Conservation (phyloP, 345 rosid genomes). For the Turritis glabra region DNA sequence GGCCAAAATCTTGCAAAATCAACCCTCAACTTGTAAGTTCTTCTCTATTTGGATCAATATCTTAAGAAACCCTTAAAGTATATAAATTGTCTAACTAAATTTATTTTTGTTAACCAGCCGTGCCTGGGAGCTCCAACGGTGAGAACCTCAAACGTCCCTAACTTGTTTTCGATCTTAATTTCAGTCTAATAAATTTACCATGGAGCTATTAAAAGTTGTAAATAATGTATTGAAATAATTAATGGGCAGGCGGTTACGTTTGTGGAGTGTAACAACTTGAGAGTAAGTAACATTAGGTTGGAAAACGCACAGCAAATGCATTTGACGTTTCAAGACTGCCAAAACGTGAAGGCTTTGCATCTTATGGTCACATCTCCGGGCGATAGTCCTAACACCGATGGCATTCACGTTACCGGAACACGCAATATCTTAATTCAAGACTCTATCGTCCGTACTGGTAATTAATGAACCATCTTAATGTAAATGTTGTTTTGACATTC, state of each 20-base stretch:
- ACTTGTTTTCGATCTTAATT: neutral
- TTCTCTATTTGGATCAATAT: neutral
- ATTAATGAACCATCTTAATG: neutral
- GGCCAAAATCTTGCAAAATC: conserved; percentile 86
- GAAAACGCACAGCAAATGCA: conserved; percentile 86
- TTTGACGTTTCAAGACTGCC: conserved; percentile 53
- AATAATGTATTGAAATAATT: neutral
- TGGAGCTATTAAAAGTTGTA: neutral
- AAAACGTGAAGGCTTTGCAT: conserved; percentile 54
- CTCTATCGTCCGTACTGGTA: conserved; percentile 73
- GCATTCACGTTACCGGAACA: conserved; percentile 73
- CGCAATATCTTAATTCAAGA: conserved; percentile 59
- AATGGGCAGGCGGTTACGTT: conserved; percentile 77
- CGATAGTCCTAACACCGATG: conserved; percentile 90
- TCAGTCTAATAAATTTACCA: neutral
- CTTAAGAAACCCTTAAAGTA: neutral
- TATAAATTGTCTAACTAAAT: neutral
- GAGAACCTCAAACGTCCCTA: conserved; percentile 32
- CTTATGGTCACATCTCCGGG: conserved; percentile 64
- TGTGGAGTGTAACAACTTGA: conserved; percentile 55
- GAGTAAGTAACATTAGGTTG: conserved; percentile 59
- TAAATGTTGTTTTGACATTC: neutral
- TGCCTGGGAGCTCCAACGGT: conserved; percentile 87
- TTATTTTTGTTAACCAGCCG: conserved; percentile 49
- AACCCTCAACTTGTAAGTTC: conserved; percentile 59